Base-by-base conservation (phyloP, 768 basidiomycete genomes). In the Naematelia encephala region DNA sequence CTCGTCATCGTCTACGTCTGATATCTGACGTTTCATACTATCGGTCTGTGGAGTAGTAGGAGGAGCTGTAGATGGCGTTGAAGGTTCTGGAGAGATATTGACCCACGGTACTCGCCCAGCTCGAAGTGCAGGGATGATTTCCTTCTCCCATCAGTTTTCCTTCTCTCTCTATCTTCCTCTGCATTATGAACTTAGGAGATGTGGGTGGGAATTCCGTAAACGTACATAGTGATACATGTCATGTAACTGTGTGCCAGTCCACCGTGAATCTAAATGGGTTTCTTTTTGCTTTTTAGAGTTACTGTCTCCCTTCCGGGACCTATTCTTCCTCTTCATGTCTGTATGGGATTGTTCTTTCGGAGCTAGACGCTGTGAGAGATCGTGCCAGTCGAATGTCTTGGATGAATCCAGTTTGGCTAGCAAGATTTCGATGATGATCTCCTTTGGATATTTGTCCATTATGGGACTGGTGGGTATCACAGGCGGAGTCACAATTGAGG, bases 351-450 rank as follows among this genome's bases (percentile, higher is more conserved):
- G n/a, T n/a, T n/a, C n/a, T n/a, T n/a, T n/a, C n/a, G n/a, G n/a
- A n/a, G n/a, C n/a, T n/a, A n/a, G n/a, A n/a, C n/a, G n/a, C n/a
- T n/a, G n/a, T n/a, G 60, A 30, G 8, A 71, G 53, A 5, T 56
- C 62, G 42, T 54, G 56, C 66, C 66, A 71, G 48, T 71, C 69
- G 19, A 57, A 57, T n/a, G 42, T 55, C 51, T 66, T 71, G 14
- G 22, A 23, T 11, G 54, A 51, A 14, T 68, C 66, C 11, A 71
- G 51, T 44, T 62, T 57, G 29, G 63, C 57, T 1, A 66, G 25
- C 45, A 65, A 46, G 34, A 65, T 56, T 16, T 54, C 23, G 21
- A 63, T 46, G 29, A 66, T 59, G 46, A 64, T 47, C 5, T 57
- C 42, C 16, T 61, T 56, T 39, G 34, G 34, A 8, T 8, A 16